Conservation (phyloP, 2,329 filamentous ascomycete genomes). For the Aspergillus sergii region DNA sequence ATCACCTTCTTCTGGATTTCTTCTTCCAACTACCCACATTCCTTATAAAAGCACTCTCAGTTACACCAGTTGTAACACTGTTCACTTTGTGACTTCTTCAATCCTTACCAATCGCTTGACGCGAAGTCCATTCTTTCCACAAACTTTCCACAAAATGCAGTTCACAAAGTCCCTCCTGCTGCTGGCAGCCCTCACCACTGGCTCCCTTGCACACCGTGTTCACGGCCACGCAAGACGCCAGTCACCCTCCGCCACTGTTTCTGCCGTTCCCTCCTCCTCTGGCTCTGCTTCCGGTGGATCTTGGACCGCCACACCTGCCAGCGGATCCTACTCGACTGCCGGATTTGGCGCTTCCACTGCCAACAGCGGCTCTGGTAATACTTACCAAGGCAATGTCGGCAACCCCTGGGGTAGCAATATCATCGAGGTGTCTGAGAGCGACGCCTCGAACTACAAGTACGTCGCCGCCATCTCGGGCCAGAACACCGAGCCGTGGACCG, state of each 20-base stretch:
- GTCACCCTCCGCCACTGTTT: slow-evolving; percentile 10
- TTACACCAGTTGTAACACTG: neutral
- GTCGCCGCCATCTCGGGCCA: slow-evolving; percentile 38
- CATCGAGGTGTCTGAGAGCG: slow-evolving; percentile 34
- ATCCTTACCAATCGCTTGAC: slow-evolving; percentile 6
- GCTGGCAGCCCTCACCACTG: slow-evolving; percentile 33
- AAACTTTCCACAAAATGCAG: slow-evolving; percentile 27
- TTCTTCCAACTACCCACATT: slow-evolving; percentile 13
- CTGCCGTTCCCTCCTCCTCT: slow-evolving; percentile 10
- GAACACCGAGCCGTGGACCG: slow-evolving; percentile 35
- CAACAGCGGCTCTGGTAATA: slow-evolving; percentile 26
- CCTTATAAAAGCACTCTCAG: neutral
- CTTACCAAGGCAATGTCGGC: slow-evolving; percentile 43
- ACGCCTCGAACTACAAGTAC: slow-evolving; percentile 39
- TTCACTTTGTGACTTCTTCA: neutral
- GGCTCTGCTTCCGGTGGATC: slow-evolving; percentile 12
- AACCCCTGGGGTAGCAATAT: slow-evolving; percentile 46
- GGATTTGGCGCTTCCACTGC: slow-evolving; percentile 38
- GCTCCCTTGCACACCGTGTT: slow-evolving; percentile 22
- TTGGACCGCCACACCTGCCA: slow-evolving; percentile 27
- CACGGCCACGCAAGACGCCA: slow-evolving; percentile 24
- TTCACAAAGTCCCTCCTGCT: slow-evolving; percentile 34
- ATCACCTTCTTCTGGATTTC: neutral
- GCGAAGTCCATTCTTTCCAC: slow-evolving; percentile 5
- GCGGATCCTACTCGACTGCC: slow-evolving; percentile 27